Evolutionary conservation across 2,329 filamentous ascomycete species (phyloP).

Genomic region (Zopfia rhizophila): DNA sequence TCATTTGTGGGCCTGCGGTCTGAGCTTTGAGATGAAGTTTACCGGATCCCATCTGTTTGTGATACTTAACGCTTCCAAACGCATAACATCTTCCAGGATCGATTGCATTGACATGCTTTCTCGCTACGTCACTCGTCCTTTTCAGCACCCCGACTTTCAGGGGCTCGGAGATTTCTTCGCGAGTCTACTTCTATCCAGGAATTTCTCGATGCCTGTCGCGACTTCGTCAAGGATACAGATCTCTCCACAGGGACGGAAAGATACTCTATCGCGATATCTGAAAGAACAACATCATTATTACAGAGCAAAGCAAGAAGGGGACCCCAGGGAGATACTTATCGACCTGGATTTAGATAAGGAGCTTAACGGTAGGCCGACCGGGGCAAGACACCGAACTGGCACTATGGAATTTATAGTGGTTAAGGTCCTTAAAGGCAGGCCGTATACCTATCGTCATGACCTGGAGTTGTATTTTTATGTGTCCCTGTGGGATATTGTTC

Average conservation of each 20-base stretch:
- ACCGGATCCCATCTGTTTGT: too few species aligned
- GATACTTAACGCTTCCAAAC: too few species aligned
- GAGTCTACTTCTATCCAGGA: conserved; percentile 1
- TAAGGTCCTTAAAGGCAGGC: conserved; percentile 41
- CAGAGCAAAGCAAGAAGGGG: conserved; percentile 21
- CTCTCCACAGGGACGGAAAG: conserved; percentile 42
- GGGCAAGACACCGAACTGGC: conserved; percentile 18
- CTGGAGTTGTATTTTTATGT: conserved; percentile 49
- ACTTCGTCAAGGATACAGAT: conserved; percentile 53
- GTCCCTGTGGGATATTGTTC: conserved; percentile 35
- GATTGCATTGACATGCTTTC: too few species aligned
- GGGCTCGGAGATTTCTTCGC: conserved; percentile 2
- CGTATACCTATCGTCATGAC: conserved; percentile 48
- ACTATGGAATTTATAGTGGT: conserved; percentile 51
- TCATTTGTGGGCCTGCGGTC: too few species aligned
- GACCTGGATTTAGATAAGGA: conserved; percentile 48
- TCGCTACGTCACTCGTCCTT: too few species aligned
- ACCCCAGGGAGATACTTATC: conserved; percentile 46
- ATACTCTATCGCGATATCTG: too few species aligned
- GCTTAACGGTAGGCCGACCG: conserved; percentile 12
- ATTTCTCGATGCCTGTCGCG: too few species aligned
- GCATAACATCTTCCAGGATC: too few species aligned
- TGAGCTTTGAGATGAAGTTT: too few species aligned
- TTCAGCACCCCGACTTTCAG: too few species aligned
- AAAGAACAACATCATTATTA: conserved; percentile 53